phyloP scores from a whole-genome alignment of 169 alveolate genomes.

The Perkinsus marinus region DNA sequence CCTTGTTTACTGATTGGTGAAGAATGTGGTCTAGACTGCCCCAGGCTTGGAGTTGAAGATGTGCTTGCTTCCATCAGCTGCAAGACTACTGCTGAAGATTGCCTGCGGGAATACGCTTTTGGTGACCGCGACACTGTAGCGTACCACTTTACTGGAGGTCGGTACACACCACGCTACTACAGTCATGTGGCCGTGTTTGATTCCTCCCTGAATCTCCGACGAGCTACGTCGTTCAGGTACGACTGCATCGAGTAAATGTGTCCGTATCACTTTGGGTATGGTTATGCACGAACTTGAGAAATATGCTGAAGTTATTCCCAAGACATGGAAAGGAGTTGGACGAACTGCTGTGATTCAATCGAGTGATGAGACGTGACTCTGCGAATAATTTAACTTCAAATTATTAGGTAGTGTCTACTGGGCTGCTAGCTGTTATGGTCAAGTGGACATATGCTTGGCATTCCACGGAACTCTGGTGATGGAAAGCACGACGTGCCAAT shows the following conservation, averaged over 20 bases:
- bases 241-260: background rate
- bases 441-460: background rate
- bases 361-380: background rate
- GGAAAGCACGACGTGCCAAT: background rate
- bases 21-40: background rate
- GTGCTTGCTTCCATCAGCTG: background rate
- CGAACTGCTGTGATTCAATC: background rate
- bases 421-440: background rate
- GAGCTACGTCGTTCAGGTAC: background rate
- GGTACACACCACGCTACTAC: background rate
- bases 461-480: background rate
- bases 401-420: background rate
- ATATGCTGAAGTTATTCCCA: background rate
- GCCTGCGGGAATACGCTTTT: background rate
- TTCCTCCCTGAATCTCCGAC: too few species aligned
- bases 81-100: background rate
- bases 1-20: background rate
- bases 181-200: too few species aligned
- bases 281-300: background rate
- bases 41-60: background rate
- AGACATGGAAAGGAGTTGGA: background rate
- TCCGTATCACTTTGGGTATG: background rate
- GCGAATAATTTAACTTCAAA: background rate
- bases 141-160: background rate
- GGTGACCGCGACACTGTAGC: background rate